Evolutionary conservation across 129 eudicot species (phyloP), one percentile per base, ranked within the genome.

Genomic region (Helianthus tuberosus): DNA sequence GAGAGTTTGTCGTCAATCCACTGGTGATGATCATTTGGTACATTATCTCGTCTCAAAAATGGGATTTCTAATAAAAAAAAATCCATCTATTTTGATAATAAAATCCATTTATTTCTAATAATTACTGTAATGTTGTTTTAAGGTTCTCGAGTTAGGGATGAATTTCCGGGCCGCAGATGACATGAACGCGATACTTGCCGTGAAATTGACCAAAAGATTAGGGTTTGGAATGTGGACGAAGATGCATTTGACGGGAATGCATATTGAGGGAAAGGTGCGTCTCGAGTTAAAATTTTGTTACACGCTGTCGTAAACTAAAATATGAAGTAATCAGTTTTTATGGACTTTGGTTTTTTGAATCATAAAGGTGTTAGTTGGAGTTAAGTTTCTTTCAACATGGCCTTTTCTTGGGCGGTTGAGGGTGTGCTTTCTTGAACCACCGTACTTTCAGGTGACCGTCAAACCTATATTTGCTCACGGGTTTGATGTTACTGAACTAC

Each of bases 371-470:
- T 75, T 91, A 77, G 80, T 95, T 79, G 99, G 99, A 61, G 96
- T 95, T 64, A 95, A 95, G 82, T 94, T 94, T 74, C 76, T 94
- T 38, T 81, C 83, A 13, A 72, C 55, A 36, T 94, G 97, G 97
- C 99, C 99, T 11, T 94, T 86, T 68, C 72, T 94, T 75, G 83
- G 96, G 59, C 96, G 99, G 35, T 46, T 94, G 83, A 85, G 97
- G 70, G 85, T 88, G 23, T 94, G 96, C 84, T 94, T 94, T 83
- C 88, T 86, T 59, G 96, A 88, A 71, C 96, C 97, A 1, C 99
- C 99, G 9, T 94, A 91, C 74, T 94, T 88, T 87, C 99, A 94
- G 73, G 79, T 94, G 93, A 94, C 94, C 6, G 99, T 91, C 78
- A 94, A 94, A 76, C 99, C 99, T 67, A 77, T 91, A 11, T 85